Base-by-base conservation (phyloP, 371 early-diverging fungal species). In the Mortierella sp. region DNA sequence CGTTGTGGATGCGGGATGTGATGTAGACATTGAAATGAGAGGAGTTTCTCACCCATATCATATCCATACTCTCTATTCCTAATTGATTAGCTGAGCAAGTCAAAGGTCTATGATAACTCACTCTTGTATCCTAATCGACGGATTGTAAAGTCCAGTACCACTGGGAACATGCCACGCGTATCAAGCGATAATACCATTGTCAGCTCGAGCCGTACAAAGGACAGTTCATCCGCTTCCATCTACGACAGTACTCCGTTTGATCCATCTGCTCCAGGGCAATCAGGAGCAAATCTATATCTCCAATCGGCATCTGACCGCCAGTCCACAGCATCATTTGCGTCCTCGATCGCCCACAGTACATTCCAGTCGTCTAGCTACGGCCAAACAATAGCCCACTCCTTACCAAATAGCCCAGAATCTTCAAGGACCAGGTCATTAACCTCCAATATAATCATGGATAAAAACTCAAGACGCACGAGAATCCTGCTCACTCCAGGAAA, bases 141-240 rank as follows among this genome's bases (percentile, higher is more conserved):
- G 18, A 52, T 76, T n/a, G 62, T 55, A 12, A 81, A 81, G 32
- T 73, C 83, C 10, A 76, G 64, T 47, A 76, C 77, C 5, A 70
- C 64, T 8, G 73, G 83, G 39, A 76, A 72, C 9, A 70, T 81
- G 51, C 64, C 83, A 35, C 45, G 83, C 55, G 64, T 73, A 45
- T 73, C 83, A 28, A 73, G 83, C 49, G 83, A 81, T 3, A 81
- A 70, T 57, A 81, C 83, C 28, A 76, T 81, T 35, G 68, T 73
- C 26, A 67, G 66, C 51, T 30, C 77, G 6, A 66, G 40, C 39
- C 62, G 77, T 18, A 62, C 64, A 24, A 72, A 70, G 30, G 75
- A 79, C 24, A 58, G 72, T 58, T 64, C 71, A 1, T 32, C 71
- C 0, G 35, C 64, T 8, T 75, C 76, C 5, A 66, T 69, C 18